Conservation (phyloP, 2,329 filamentous ascomycete genomes). For the Pseudovirgaria hyperparasitica region DNA sequence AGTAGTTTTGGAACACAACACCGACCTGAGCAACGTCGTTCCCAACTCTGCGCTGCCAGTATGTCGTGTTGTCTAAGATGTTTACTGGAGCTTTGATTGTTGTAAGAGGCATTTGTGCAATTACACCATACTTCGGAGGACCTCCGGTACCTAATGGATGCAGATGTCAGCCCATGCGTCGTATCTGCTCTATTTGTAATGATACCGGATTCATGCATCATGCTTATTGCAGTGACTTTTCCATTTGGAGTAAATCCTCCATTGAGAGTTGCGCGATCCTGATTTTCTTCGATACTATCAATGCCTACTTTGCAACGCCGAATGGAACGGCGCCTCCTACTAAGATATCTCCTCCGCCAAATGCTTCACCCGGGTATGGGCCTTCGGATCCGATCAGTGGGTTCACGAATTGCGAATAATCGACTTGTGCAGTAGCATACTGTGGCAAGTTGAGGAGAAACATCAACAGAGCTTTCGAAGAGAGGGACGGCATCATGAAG, state of each 20-base stretch:
- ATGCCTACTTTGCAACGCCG: slow-evolving; percentile 22
- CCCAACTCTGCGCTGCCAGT: slow-evolving; percentile 22
- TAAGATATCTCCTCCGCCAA: slow-evolving; percentile 24
- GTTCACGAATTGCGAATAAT: slow-evolving; percentile 35
- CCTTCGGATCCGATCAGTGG: slow-evolving; percentile 39
- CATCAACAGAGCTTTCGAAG: no score
- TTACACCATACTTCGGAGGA: slow-evolving; percentile 56
- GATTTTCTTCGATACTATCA: slow-evolving; percentile 17
- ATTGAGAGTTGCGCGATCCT: slow-evolving; percentile 14
- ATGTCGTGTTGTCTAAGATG: slow-evolving; percentile 27
- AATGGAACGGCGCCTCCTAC: slow-evolving; percentile 20
- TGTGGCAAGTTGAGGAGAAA: no score
- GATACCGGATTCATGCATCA: slow-evolving; percentile 25
- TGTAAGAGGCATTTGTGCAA: slow-evolving; percentile 37
- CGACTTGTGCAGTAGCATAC: no score
- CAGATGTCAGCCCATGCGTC: no score
- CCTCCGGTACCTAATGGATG: no score
- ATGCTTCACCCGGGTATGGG: slow-evolving; percentile 29
- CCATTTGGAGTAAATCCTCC: slow-evolving; percentile 25
- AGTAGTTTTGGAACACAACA: no score
- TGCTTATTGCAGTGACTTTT: slow-evolving; percentile 20
- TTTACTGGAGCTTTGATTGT: slow-evolving; percentile 27
- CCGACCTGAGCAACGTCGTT: slow-evolving; percentile 40
- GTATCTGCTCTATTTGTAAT: no score
- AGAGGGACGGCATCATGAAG: no score